Percentiles rank a stretch among this genome's conserved stretches.
Conservation (phyloP, 352 stramenopile genomes). For the Globisporangium mamillatum region DNA sequence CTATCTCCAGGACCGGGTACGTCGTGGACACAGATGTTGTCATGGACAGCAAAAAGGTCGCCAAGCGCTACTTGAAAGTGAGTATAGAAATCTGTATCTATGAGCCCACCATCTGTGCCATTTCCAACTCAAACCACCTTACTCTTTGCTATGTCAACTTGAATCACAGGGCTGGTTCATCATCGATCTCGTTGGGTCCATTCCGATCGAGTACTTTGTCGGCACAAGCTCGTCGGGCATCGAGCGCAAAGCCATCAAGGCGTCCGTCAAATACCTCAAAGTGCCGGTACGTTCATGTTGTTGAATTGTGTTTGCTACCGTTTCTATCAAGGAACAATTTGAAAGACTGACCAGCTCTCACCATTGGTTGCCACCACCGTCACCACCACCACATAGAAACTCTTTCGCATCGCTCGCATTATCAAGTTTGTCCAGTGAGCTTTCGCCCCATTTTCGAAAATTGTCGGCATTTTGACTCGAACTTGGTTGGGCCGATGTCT, state of each 20-base stretch:
- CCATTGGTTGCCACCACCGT: not conserved
- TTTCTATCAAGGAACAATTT: not conserved
- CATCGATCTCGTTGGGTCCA: conserved; percentile 51
- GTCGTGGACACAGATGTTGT: conserved; percentile 49
- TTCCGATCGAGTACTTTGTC: conserved; percentile 49
- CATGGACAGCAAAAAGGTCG: conserved; percentile 49
- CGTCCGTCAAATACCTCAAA: conserved; percentile 64
- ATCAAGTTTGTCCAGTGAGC: conserved; percentile 67
- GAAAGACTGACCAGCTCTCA: not conserved
- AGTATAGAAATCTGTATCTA: not conserved
- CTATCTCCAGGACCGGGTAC: conserved; percentile 45
- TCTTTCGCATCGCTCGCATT: conserved; percentile 52
- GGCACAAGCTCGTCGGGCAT: conserved; percentile 27
- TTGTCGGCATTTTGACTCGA: not conserved
- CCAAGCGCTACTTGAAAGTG: conserved; percentile 38
- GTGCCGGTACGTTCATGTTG: conserved; percentile 29
- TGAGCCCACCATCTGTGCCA: too few relatives aligned
- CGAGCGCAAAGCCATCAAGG: conserved; percentile 61
- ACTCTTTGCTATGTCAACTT: not conserved
- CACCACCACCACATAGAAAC: conserved; percentile 40
- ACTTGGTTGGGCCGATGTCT: not conserved
- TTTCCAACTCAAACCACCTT: not conserved
- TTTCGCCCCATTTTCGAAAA: not conserved
- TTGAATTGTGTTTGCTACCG: too few relatives aligned
- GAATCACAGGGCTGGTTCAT: conserved; percentile 38